Evolutionary conservation across 345 rosid genomes (phyloP), one percentile per base, ranked within the genome.

Genomic region (Erodium maritimum): DNA sequence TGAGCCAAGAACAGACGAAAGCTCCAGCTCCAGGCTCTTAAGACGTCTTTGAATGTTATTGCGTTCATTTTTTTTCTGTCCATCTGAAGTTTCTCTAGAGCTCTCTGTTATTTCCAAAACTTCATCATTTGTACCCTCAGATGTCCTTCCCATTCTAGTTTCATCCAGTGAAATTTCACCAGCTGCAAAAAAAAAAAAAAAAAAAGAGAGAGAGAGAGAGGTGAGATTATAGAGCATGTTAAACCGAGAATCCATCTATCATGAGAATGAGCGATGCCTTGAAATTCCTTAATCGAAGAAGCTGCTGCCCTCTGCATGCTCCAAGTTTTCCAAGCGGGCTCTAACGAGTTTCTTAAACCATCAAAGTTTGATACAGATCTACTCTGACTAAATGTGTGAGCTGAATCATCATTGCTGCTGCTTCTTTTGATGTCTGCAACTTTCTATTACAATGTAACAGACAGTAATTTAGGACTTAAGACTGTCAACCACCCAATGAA

Each of bases 281-380:
- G 86, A 71, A 88, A 82, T 61, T 82, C 79, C 70, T 53, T 63
- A 64, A 69, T 77, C 19, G 74, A 56, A 74, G 71, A 69, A 24
- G 79, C 91, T 52, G 79, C 91, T 52, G 91, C 80, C 70, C 91
- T 79, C 60, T 71, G 75, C 72, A 70, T 70, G 80, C 84, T 84
- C 96, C 95, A 81, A 17, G 76, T 72, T 64, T 88, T 88, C 96
- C 96, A 86, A 21, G 64, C 83, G 21, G 80, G 76, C 66, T 73
- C 68, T 64, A 60, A 57, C 21, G 80, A 71, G 61, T 65, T 67
- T 61, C 61, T 62, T 9, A 66, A 67, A 64, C 65, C 65, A 66
- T 55, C 70, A 42, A 52, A 64, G 21, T 79, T 63, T 33, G 74
- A 66, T 19, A 58, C 58, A 60, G 79, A 48, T 19, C 65, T 63